These are phyloP conservation scores for Lecanicillium sp. DNA, from an alignment of 2,329 filamentous ascomycete species.

Conservation along the genomic window DNA sequence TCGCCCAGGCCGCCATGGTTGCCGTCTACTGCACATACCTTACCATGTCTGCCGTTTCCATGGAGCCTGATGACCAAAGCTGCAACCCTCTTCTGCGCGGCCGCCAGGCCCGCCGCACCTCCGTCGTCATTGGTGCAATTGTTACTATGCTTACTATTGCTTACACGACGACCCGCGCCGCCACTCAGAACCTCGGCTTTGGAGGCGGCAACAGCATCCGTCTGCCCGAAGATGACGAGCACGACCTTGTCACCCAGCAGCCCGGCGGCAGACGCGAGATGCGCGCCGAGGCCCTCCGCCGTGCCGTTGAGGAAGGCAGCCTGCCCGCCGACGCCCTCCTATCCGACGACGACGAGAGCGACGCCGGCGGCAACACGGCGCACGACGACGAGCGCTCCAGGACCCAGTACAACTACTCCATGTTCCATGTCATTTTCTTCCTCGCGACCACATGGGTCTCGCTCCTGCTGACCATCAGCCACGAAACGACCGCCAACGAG, in stretches of 20 bases:
- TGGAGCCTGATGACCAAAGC: conserved; percentile 90
- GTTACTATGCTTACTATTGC: conserved; percentile 96
- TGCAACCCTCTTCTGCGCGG: conserved; percentile 91
- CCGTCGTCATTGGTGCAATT: conserved; percentile 85
- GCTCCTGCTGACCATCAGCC: conserved; percentile 74
- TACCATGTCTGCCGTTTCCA: conserved; percentile 95
- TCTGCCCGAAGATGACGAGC: conserved; percentile 68
- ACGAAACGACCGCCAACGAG: conserved; percentile 56
- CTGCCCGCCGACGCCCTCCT: conserved; percentile 86
- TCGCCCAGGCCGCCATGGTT: conserved; percentile 97
- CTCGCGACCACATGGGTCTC: conserved; percentile 94
- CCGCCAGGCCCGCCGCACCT: conserved; percentile 81
- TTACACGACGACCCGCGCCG: conserved; percentile 94
- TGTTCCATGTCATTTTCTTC: conserved; percentile 98
- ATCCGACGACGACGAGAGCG: conserved; percentile 63
- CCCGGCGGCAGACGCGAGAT: conserved; percentile 77
- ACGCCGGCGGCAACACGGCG: conserved; percentile 53
- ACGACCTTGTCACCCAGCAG: conserved; percentile 83
- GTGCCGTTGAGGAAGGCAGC: conserved; percentile 87
- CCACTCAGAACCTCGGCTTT: conserved; percentile 79
- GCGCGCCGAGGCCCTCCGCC: conserved; percentile 83
- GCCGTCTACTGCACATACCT: conserved; percentile 98
- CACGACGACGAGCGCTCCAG: conserved; percentile 83
- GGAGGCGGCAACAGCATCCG: conserved; percentile 52
- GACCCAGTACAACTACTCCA: conserved; percentile 92